A percentile compares a stretch with the other conserved stretches of the same genome.
phyloP scores from a whole-genome alignment of 768 basidiomycete species.

The Trametes sanguinea region DNA sequence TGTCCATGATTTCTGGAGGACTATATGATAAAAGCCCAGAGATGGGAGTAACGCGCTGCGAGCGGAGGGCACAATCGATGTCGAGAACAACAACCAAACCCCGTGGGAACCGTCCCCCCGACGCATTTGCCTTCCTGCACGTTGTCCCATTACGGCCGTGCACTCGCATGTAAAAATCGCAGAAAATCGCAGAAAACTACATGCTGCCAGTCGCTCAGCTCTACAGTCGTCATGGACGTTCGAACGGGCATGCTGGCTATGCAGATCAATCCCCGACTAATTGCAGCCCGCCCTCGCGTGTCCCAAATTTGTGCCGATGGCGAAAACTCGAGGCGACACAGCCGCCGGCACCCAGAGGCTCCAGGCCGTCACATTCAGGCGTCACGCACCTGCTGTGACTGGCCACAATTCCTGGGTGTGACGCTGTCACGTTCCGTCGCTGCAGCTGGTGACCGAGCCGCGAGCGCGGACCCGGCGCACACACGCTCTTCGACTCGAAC shows the following conservation, averaged over 20 bases:
- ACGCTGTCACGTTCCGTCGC: neutral
- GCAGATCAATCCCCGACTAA: neutral
- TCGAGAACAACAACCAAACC: constrained; percentile 29
- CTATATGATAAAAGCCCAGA: constrained; percentile 24
- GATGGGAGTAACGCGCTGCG: constrained; percentile 29
- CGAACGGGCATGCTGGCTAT: neutral
- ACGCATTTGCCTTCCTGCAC: constrained; percentile 18
- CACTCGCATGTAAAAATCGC: constrained; percentile 1
- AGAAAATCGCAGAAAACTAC: neutral
- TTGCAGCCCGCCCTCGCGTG: constrained; percentile 3
- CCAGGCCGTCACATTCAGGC: constrained; percentile 3
- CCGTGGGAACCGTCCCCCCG: constrained; percentile 25
- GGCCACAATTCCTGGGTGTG: constrained; percentile 2
- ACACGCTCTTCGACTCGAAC: constrained; percentile 19
- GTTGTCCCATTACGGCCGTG: constrained; percentile 4
- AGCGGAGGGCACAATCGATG: constrained; percentile 29
- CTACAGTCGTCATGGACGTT: neutral
- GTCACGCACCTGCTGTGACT: constrained; percentile 12
- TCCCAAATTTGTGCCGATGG: constrained; percentile 23
- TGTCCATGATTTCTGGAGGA: constrained; percentile 48
- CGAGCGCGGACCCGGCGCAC: constrained; percentile 14
- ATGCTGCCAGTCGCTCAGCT: neutral
- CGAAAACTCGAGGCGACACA: constrained; percentile 23
- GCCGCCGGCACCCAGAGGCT: constrained; percentile 15
- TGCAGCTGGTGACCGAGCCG: neutral